Evolutionary conservation across 306 rosid species (phyloP).

Genomic region (Ormosia emarginata): DNA sequence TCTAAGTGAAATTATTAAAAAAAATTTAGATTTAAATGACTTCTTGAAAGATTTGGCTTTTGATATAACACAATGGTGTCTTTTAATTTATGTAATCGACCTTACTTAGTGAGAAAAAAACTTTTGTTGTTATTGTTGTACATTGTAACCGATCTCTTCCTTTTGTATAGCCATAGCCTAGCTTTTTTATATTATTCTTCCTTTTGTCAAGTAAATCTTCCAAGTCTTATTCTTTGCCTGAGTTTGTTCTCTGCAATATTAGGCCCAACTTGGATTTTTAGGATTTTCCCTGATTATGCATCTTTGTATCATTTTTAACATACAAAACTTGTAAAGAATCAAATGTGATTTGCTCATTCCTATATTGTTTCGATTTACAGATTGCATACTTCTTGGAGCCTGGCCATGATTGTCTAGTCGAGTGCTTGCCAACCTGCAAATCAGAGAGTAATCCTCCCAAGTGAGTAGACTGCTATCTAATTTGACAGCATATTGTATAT

Average conservation of each 20-base stretch:
- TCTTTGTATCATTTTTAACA: not conserved
- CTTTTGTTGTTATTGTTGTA: too few species aligned
- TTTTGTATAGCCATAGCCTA: not conserved
- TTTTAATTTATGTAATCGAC: too few species aligned
- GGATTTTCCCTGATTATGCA: not conserved
- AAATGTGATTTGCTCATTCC: not conserved
- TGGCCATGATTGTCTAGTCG: slow-evolving; percentile 71
- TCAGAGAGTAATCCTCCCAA: slow-evolving; percentile 77
- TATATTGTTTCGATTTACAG: slow-evolving; percentile 31
- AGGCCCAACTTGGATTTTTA: not conserved
- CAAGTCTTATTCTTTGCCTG: not conserved
- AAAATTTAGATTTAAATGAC: too few species aligned
- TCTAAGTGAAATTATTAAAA: too few species aligned
- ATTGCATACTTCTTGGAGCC: slow-evolving; percentile 86
- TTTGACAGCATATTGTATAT: not conserved
- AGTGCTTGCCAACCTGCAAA: slow-evolving; percentile 86
- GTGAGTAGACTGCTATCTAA: slow-evolving; percentile 42
- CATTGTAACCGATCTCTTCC: too few species aligned
- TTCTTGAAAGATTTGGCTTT: too few species aligned
- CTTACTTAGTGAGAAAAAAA: too few species aligned
- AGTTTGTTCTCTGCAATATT: not conserved
- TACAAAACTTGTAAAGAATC: not conserved
- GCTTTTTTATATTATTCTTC: not conserved
- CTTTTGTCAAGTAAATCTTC: not conserved
- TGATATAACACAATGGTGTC: too few species aligned